Evolutionary conservation across 2,329 filamentous ascomycete genomes (phyloP).

Genomic region (Beauveria medogensis): DNA sequence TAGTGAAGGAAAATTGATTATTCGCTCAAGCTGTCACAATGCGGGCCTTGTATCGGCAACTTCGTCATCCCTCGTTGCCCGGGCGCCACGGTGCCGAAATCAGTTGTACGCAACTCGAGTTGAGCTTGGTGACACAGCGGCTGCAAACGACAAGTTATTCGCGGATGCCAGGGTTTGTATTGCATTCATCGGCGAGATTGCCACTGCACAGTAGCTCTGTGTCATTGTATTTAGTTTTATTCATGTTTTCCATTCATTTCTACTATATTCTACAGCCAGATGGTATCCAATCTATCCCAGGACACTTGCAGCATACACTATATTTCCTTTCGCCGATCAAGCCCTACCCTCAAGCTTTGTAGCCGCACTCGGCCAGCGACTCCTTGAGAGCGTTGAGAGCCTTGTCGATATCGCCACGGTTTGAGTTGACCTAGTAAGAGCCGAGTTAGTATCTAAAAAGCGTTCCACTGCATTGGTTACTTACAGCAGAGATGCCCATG

Average conservation of each 20-base stretch:
- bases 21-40: not conserved
- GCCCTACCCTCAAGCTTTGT: conserved; percentile 21
- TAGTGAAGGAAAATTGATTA: too few species aligned
- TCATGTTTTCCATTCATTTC: not conserved
- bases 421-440: conserved; percentile 53
- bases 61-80: not conserved
- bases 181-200: not conserved
- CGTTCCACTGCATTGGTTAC: conserved; percentile 21
- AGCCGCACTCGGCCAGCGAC: conserved; percentile 66
- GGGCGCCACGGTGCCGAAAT: not conserved
- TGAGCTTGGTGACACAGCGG: not conserved
- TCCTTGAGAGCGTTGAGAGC: conserved; percentile 72
- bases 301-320: not conserved
- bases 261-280: conserved; percentile 1
- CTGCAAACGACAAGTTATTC: not conserved
- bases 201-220: not conserved
- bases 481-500: conserved; percentile 87
- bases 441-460: conserved; percentile 15
- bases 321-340: not conserved
- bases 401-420: conserved; percentile 72
- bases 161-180: not conserved
- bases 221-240: not conserved
- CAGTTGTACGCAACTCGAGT: not conserved
- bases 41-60: not conserved
- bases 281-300: not conserved